phyloP scores from a whole-genome alignment of 352 stramenopile species.

The Phytophthora cryptogea region DNA sequence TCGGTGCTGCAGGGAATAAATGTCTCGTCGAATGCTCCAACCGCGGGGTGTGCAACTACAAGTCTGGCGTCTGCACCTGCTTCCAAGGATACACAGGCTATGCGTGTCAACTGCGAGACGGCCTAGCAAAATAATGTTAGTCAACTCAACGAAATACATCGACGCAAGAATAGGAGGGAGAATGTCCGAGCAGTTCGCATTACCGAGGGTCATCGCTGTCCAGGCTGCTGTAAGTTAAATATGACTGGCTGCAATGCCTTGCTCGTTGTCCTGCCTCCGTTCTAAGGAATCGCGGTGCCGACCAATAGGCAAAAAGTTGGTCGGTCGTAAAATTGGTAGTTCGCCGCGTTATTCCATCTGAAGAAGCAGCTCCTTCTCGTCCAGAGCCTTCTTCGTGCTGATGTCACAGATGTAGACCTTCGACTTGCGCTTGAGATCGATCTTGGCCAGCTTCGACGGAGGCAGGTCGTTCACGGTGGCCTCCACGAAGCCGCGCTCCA shows the following conservation, averaged over 20 bases:
- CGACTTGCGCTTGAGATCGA: slow-evolving; percentile 83
- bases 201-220: slow-evolving; percentile 21
- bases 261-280: slow-evolving; percentile 12
- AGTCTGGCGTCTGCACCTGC: slow-evolving; percentile 82
- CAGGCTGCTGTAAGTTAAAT: slow-evolving; percentile 31
- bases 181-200: slow-evolving; percentile 21
- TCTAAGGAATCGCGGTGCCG: slow-evolving; percentile 31
- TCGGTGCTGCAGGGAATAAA: slow-evolving; percentile 73
- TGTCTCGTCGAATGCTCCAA: slow-evolving; percentile 94
- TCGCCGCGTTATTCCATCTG: slow-evolving; percentile 48
- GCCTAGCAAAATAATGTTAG: slow-evolving; percentile 27
- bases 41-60: slow-evolving; percentile 91
- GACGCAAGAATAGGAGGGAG: slow-evolving; percentile 7
- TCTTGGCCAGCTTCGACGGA: slow-evolving; percentile 71
- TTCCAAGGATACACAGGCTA: slow-evolving; percentile 80
- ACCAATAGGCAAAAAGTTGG: slow-evolving; percentile 33
- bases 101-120: slow-evolving; percentile 56
- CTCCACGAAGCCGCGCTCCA: slow-evolving; percentile 95
- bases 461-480: slow-evolving; percentile 90
- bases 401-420: slow-evolving; percentile 92
- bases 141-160: slow-evolving; percentile 3
- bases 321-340: slow-evolving; percentile 27
- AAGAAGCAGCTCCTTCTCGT: slow-evolving; percentile 85
- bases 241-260: slow-evolving; percentile 24
- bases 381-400: slow-evolving; percentile 76